Conservation (phyloP, 306 rosid genomes). For the Begonia masoniana region DNA sequence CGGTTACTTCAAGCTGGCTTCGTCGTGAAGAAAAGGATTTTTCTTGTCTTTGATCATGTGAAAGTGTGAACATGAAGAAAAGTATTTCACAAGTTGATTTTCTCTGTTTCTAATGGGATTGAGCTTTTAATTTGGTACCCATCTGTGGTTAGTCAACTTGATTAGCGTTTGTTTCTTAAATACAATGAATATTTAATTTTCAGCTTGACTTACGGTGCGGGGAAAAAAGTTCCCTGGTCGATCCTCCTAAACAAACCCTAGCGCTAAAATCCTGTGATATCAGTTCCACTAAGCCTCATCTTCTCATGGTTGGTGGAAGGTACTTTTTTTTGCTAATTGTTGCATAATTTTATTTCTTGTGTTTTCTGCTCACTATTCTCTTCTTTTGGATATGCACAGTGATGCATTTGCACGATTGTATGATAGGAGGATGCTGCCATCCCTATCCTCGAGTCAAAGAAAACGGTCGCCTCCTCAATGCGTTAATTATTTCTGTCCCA, state of each 20-base stretch:
- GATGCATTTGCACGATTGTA: constrained; percentile 96
- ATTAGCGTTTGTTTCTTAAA: too few species aligned
- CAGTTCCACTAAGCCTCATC: constrained; percentile 80
- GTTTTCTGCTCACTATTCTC: constrained; percentile 6
- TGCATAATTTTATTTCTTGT: not conserved
- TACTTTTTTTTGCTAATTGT: constrained; percentile 19
- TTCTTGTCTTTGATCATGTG: too few species aligned
- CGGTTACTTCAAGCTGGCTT: too few species aligned
- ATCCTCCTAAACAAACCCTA: constrained; percentile 80
- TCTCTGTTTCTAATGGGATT: too few species aligned
- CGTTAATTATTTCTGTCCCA: constrained; percentile 90
- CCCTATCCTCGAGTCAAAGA: constrained; percentile 57
- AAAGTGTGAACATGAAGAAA: too few species aligned
- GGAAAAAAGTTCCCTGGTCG: constrained; percentile 82
- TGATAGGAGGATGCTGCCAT: constrained; percentile 94
- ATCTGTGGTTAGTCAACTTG: too few species aligned
- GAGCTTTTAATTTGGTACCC: too few species aligned
- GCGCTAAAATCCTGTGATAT: constrained; percentile 86
- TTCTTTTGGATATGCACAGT: constrained; percentile 35
- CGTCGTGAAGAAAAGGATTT: too few species aligned
- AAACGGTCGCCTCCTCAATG: constrained; percentile 83
- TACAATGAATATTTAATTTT: constrained; percentile 12
- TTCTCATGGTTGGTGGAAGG: constrained; percentile 99
- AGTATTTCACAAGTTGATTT: too few species aligned
- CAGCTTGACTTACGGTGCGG: constrained; percentile 97